phyloP scores from a whole-genome alignment of 2,329 filamentous ascomycete genomes.

The Xylaria sp. region DNA sequence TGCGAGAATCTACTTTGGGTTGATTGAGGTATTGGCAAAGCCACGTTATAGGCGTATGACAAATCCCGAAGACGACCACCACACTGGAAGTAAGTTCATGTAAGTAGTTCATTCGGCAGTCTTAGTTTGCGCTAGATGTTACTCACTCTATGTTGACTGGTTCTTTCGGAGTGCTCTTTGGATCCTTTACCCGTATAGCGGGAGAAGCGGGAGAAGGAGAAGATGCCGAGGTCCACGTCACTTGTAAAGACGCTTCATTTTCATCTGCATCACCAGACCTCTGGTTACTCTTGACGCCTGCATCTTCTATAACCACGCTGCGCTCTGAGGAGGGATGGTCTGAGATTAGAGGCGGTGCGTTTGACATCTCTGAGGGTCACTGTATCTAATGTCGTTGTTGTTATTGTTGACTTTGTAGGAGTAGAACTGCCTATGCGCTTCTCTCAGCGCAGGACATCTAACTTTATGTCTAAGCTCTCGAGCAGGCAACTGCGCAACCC shows the following conservation, averaged over 20 bases:
- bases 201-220: background rate
- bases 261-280: background rate
- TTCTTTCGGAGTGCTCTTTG: background rate
- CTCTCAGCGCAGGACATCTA: background rate
- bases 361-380: background rate
- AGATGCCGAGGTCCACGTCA: slow-evolving; percentile 7
- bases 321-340: background rate
- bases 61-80: slow-evolving; percentile 12
- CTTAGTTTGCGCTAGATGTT: background rate
- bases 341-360: background rate
- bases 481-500: slow-evolving; percentile 4
- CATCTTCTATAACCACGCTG: background rate
- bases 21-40: background rate
- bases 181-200: background rate
- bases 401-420: background rate
- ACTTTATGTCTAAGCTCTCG: background rate
- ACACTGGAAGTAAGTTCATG: background rate
- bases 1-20: slow-evolving; percentile 4
- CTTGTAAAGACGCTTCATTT: background rate
- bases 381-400: background rate
- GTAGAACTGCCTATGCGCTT: background rate
- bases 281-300: background rate
- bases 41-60: slow-evolving; percentile 5
- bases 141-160: slow-evolving; percentile 4
- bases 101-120: background rate